These are phyloP conservation scores for Entrophospora sp. DNA, from an alignment of 192 early-diverging fungal genomes.

Conservation along the genomic window DNA sequence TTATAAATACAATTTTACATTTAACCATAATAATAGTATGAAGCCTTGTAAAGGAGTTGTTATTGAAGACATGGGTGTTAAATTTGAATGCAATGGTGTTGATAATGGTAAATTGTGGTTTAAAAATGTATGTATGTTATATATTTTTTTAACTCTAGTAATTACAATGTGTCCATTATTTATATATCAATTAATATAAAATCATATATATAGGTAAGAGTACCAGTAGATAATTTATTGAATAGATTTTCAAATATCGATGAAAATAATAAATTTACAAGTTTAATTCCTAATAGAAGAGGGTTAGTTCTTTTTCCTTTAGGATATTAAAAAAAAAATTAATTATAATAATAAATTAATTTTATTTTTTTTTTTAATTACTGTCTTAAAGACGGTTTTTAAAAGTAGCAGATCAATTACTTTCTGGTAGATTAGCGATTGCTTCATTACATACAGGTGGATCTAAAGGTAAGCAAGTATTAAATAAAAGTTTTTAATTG, in stretches of 20 bases:
- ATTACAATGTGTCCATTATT: no score
- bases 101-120: conserved; percentile 60
- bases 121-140: conserved; percentile 3
- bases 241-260: conserved; percentile 50
- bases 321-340: no score
- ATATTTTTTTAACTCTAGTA: background rate
- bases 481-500: conserved; percentile 3
- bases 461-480: conserved; percentile 52
- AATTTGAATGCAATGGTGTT: conserved; percentile 65
- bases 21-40: no score
- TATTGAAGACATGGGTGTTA: conserved; percentile 69
- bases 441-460: conserved; percentile 58
- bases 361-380: no score
- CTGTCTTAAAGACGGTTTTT: conserved; percentile 53
- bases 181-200: background rate
- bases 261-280: conserved; percentile 41
- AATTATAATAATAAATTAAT: no score
- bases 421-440: conserved; percentile 64
- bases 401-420: conserved; percentile 68
- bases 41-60: conserved; percentile 53
- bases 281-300: conserved; percentile 39
- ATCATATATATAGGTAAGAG: conserved; percentile 21
- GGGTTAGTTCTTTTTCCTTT: conserved; percentile 18
- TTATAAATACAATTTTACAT: no score
- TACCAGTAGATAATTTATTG: conserved; percentile 52